Evolutionary conservation across 2,329 filamentous ascomycete species (phyloP).

Genomic region (Venturiaceae sp.): DNA sequence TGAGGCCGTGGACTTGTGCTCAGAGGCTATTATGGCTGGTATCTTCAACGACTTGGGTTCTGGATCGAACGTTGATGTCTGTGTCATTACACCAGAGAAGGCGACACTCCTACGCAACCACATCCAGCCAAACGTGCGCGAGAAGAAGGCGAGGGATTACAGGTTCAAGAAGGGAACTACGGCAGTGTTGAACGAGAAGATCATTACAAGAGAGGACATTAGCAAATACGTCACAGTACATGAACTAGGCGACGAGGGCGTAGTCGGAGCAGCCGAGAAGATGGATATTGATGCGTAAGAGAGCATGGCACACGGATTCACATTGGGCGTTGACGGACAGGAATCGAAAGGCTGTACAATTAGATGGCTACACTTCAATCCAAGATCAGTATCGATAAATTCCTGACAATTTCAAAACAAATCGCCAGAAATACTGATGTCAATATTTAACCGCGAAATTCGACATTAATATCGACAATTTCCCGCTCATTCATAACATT

Average conservation of each 20-base stretch:
- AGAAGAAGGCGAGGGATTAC: constrained; percentile 88
- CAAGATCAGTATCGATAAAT: too few relatives aligned
- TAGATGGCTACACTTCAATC: too few relatives aligned
- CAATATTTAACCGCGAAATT: too few relatives aligned
- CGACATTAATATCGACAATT: too few relatives aligned
- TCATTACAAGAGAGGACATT: constrained; percentile 89
- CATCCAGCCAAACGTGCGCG: constrained; percentile 85
- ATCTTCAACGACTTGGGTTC: constrained; percentile 98
- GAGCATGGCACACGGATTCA: not conserved
- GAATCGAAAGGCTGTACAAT: not conserved
- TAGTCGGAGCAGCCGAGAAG: constrained; percentile 48
- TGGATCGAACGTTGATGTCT: constrained; percentile 94
- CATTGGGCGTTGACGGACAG: not conserved
- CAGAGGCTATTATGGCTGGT: constrained; percentile 86
- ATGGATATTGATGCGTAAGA: constrained; percentile 51
- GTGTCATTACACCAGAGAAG: constrained; percentile 91
- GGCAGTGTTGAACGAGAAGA: constrained; percentile 88
- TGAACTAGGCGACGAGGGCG: constrained; percentile 63
- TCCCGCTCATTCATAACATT: too few relatives aligned
- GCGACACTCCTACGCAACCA: constrained; percentile 88
- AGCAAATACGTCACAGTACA: constrained; percentile 89
- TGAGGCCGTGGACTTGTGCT: constrained; percentile 71
- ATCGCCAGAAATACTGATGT: too few relatives aligned
- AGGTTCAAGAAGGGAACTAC: constrained; percentile 87
- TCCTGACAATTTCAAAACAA: too few relatives aligned